Evolutionary conservation across 805 yeast species (phyloP), one percentile per base, ranked within the genome.

Genomic region (Starmerella apis): DNA sequence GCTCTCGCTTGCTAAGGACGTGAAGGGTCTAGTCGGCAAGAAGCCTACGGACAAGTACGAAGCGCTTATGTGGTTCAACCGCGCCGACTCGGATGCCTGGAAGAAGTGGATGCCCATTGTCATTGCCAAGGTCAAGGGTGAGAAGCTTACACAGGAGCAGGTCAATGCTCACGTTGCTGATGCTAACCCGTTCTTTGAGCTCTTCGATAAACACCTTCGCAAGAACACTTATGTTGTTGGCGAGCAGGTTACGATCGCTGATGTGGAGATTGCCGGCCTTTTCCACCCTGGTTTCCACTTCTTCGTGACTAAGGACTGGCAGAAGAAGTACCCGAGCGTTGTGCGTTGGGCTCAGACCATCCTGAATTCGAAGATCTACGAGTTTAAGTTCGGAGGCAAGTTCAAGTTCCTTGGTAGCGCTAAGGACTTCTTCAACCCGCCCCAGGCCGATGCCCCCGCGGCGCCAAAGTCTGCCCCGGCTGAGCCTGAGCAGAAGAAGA

Each of bases 61-160:
- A 63, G 72, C 85, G 61, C 67, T 88, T 59, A 80, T 73, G 71
- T 87, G 94, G 94, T 61, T 79, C 64, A 85, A 95, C 3, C 71
- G 83, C 59, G 73, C 80, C 65, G 83, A 81, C 74, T 61, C 77
- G 61, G 95, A 88, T 62, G 60, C 83, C 50, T 64, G 81, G 55
- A 61, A 70, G 44, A 61, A 68, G 51, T 60, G 73, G 49, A 74
- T 74, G 52, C 61, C 58, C 38, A 76, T 77, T 54, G 76, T 84
- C 68, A 63, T 65, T 52, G 82, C 85, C 56, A 63, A 82, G 50
- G 62, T 68, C 47, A 95, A 94, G 62, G 69, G 65, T 49, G 66
- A 59, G 50, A 87, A 92, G 59, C 85, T 78, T 81, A 81, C 83
- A 81, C 84, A 84, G 79, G 81, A 81, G 72, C 51, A 47, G 54